Evolutionary conservation across 2,329 filamentous ascomycete species (phyloP).

Genomic region (Calcarisporium arbuscula): DNA sequence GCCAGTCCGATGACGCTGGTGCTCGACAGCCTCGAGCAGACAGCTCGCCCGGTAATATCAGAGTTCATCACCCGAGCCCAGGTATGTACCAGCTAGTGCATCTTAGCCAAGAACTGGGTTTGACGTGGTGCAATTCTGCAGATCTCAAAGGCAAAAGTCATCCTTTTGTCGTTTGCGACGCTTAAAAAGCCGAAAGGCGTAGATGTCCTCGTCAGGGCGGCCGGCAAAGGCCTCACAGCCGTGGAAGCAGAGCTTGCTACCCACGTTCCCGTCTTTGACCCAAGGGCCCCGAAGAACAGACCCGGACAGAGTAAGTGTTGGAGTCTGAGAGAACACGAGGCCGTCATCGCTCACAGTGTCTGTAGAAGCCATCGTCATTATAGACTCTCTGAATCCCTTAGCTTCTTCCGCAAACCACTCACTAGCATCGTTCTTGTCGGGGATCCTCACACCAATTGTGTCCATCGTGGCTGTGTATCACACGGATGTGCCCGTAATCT

Average conservation of each 20-base stretch:
- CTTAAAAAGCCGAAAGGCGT: slow-evolving; percentile 56
- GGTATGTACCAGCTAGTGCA: slow-evolving; percentile 43
- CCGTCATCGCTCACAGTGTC: not conserved
- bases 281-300: slow-evolving; percentile 27
- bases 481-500: slow-evolving; percentile 61
- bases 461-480: slow-evolving; percentile 80
- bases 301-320: slow-evolving; percentile 35
- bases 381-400: slow-evolving; percentile 74
- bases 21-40: slow-evolving; percentile 79
- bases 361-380: slow-evolving; percentile 64
- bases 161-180: slow-evolving; percentile 75
- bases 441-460: slow-evolving; percentile 56
- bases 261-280: slow-evolving; percentile 37
- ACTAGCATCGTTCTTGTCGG: slow-evolving; percentile 63
- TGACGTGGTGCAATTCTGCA: no score
- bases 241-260: slow-evolving; percentile 55
- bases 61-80: slow-evolving; percentile 74
- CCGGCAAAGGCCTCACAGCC: slow-evolving; percentile 48
- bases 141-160: slow-evolving; percentile 61
- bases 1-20: slow-evolving; percentile 83
- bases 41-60: slow-evolving; percentile 58
- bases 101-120: no score
- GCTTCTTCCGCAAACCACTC: slow-evolving; percentile 45
- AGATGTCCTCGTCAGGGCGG: slow-evolving; percentile 61
- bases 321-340: not conserved